Percentiles rank a stretch among this genome's conserved stretches.
These are phyloP conservation scores for Penicillium antarcticum DNA, from an alignment of 495 filamentous ascomycete genomes.

Conservation along the genomic window DNA sequence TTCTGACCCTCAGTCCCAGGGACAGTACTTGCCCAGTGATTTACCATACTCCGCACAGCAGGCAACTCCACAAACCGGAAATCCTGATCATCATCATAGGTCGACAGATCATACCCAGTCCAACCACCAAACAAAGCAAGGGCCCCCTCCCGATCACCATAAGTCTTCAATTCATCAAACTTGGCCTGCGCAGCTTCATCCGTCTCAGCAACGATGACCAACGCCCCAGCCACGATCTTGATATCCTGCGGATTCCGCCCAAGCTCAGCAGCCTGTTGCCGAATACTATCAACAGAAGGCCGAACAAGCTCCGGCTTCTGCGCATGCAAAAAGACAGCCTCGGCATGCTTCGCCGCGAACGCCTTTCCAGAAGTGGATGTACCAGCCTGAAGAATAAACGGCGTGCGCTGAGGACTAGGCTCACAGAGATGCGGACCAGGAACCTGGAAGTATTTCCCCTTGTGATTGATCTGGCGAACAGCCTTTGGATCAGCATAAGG, in stretches of 20 bases:
- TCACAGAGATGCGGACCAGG: slow-evolving; percentile 64
- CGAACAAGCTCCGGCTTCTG: slow-evolving; percentile 45
- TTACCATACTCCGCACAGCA: slow-evolving; percentile 46
- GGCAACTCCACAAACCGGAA: slow-evolving; percentile 58
- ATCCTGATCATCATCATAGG: slow-evolving; percentile 50
- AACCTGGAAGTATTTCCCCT: slow-evolving; percentile 62
- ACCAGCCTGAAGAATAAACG: slow-evolving; percentile 62
- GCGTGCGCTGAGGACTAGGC: slow-evolving; percentile 65
- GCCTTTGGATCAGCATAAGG: slow-evolving; percentile 54
- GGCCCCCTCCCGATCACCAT: slow-evolving; percentile 49
- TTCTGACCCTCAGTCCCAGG: slow-evolving; percentile 41
- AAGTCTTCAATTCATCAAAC: slow-evolving; percentile 43
- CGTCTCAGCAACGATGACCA: slow-evolving; percentile 50
- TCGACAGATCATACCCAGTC: slow-evolving; percentile 51
- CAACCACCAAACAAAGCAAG: slow-evolving; percentile 54
- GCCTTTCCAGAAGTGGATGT: slow-evolving; percentile 58
- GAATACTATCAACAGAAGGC: slow-evolving; percentile 46
- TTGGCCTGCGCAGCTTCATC: slow-evolving; percentile 52
- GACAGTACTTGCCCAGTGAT: slow-evolving; percentile 38
- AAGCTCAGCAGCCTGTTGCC: slow-evolving; percentile 37
- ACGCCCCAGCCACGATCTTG: slow-evolving; percentile 51
- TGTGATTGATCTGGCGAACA: slow-evolving; percentile 62
- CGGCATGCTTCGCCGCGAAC: slow-evolving; percentile 61
- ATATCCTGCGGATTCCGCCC: slow-evolving; percentile 47
- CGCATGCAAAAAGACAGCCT: slow-evolving; percentile 50